Percentiles rank a stretch among this genome's conserved stretches.
Evolutionary conservation across 2,329 filamentous ascomycete genomes (phyloP).

Genomic region (Zymoseptoria ardabiliae): DNA sequence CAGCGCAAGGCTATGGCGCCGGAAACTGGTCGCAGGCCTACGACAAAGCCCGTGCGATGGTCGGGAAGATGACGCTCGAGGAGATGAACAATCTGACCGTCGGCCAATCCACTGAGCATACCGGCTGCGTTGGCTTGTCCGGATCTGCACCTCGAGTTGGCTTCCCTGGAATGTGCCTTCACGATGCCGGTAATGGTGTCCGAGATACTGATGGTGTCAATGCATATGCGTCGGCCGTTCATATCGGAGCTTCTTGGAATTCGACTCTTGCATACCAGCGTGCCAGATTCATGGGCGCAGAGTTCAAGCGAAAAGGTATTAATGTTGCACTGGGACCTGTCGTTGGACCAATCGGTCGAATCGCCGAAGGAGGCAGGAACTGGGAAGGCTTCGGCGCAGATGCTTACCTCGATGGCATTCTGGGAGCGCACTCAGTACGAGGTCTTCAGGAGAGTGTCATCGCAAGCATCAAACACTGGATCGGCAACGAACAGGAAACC

Average conservation of each 20-base stretch:
- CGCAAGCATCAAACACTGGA: conserved; percentile 48
- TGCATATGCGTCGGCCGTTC: conserved; percentile 37
- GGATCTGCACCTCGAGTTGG: conserved; percentile 29
- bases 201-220: conserved; percentile 38
- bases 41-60: conserved; percentile 25
- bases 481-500: conserved; percentile 48
- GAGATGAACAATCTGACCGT: conserved; percentile 34
- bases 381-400: conserved; percentile 71
- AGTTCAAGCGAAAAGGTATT: conserved; percentile 46
- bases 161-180: conserved; percentile 36
- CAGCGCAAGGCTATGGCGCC: conserved; percentile 26
- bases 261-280: conserved; percentile 46
- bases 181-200: conserved; percentile 37
- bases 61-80: conserved; percentile 29
- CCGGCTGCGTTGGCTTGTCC: conserved; percentile 33
- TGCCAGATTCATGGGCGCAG: conserved; percentile 48
- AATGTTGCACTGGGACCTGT: conserved; percentile 63
- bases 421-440: conserved; percentile 45
- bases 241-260: conserved; percentile 46
- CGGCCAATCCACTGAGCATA: conserved; percentile 24
- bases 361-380: conserved; percentile 59
- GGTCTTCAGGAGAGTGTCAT: conserved; percentile 54
- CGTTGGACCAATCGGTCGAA: conserved; percentile 62
- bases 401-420: conserved; percentile 53
- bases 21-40: conserved; percentile 30